Conservation (phyloP, 2,329 filamentous ascomycete genomes). For the Aspergillus sclerotialis region DNA sequence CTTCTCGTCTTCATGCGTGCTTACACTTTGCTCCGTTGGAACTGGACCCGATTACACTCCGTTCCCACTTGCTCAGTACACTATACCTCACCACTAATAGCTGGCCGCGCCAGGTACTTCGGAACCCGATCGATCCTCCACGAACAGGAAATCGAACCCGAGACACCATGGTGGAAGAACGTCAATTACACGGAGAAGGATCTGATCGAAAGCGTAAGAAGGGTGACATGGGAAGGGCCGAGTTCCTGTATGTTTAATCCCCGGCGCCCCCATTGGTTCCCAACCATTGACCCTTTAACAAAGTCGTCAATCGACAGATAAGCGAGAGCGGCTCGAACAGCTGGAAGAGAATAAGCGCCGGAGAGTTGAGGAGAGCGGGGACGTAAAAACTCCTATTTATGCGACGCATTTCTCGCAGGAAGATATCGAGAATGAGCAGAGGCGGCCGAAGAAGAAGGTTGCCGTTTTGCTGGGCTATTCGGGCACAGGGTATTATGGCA, state of each 20-base stretch:
- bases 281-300: conserved; percentile 41
- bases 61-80: neutral
- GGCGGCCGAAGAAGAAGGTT: conserved; percentile 90
- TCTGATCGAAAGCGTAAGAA: conserved; percentile 49
- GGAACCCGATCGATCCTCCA: neutral
- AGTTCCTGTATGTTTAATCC: conserved; percentile 51
- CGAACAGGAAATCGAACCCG: neutral
- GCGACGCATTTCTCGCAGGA: conserved; percentile 60
- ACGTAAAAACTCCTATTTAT: conserved; percentile 42
- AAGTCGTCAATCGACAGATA: conserved; percentile 47
- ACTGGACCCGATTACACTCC: conserved; percentile 7
- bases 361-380: conserved; percentile 43
- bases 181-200: conserved; percentile 22
- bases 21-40: conserved; percentile 13
- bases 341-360: conserved; percentile 50
- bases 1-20: conserved; percentile 15
- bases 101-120: neutral
- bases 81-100: neutral
- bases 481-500: conserved; percentile 92
- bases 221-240: conserved; percentile 59
- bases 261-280: conserved; percentile 1
- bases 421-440: conserved; percentile 80
- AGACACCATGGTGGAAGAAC: conserved; percentile 27
- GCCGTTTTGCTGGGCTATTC: conserved; percentile 94
- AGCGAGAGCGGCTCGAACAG: conserved; percentile 45